phyloP scores from a whole-genome alignment of 306 rosid species.

The Oxytropis ochrocephala region DNA sequence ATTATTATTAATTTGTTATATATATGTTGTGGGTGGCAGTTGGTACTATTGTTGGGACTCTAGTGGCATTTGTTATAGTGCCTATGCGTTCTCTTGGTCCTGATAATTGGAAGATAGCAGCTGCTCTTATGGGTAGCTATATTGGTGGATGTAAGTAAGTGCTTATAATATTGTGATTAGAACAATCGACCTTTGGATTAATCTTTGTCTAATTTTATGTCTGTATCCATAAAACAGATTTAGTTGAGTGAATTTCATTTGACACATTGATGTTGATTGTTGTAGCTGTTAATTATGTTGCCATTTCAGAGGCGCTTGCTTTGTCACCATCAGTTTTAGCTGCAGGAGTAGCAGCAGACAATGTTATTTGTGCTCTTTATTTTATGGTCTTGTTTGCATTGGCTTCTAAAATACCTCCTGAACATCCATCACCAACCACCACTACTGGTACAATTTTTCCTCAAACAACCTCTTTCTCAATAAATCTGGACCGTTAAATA shows the following conservation, averaged over 20 bases:
- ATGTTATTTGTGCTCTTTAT: conserved; percentile 64
- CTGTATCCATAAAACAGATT: too few relatives aligned
- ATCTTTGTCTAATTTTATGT: not conserved
- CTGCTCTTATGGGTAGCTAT: conserved; percentile 41
- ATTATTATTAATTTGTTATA: not conserved
- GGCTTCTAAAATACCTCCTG: conserved; percentile 70
- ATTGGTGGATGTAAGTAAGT: conserved; percentile 46
- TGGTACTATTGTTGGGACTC: conserved; percentile 30
- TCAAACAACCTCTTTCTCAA: too few relatives aligned
- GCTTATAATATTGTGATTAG: not conserved
- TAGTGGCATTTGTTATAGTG: conserved; percentile 32
- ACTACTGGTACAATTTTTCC: conserved; percentile 25
- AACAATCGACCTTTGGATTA: not conserved
- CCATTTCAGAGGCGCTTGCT: conserved; percentile 61
- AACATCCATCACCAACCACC: conserved; percentile 24
- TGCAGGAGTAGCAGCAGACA: conserved; percentile 80
- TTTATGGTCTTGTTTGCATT: conserved; percentile 66
- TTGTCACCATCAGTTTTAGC: conserved; percentile 61
- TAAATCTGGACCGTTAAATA: too few relatives aligned
- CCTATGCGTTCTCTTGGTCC: conserved; percentile 40
- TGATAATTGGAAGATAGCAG: conserved; percentile 36
- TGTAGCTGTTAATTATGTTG: conserved; percentile 80
- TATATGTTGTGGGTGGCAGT: conserved; percentile 20
- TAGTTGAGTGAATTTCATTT: not conserved
- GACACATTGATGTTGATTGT: conserved; percentile 14